phyloP scores from a whole-genome alignment of 1,284 basidiomycete species.

The Pascua sp. region DNA sequence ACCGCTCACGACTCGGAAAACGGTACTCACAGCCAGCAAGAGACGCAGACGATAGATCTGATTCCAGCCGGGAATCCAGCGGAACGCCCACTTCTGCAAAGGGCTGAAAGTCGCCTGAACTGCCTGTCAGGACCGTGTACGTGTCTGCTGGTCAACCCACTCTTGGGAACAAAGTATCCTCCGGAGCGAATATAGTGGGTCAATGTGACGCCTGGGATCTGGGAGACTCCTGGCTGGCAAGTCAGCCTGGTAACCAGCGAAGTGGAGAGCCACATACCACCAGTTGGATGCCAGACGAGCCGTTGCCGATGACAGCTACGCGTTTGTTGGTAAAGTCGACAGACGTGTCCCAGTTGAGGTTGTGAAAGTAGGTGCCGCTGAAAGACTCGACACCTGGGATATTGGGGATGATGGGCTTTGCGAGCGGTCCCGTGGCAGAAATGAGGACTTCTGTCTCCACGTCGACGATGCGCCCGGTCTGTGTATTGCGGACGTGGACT shows the following conservation, averaged over 20 bases:
- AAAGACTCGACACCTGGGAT: slow-evolving; percentile 39
- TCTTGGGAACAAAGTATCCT: slow-evolving; percentile 4
- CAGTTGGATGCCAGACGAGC: slow-evolving; percentile 8
- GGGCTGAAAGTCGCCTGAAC: background rate
- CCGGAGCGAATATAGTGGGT: slow-evolving; percentile 6
- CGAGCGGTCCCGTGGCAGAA: slow-evolving; percentile 27
- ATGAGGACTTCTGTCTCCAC: slow-evolving; percentile 26
- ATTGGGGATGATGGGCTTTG: slow-evolving; percentile 31
- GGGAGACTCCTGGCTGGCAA: background rate
- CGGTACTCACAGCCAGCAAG: background rate
- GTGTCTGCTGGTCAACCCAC: background rate
- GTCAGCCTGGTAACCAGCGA: slow-evolving; percentile 1
- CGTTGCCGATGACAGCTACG: slow-evolving; percentile 4
- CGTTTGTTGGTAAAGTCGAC: slow-evolving; percentile 2
- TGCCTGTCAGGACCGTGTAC: background rate
- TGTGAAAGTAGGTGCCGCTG: slow-evolving; percentile 42
- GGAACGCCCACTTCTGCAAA: background rate
- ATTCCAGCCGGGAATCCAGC: slow-evolving; percentile 1
- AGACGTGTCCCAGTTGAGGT: slow-evolving; percentile 34
- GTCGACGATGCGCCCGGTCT: background rate
- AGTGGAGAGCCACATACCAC: background rate
- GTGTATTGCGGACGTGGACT: slow-evolving; percentile 11
- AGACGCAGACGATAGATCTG: slow-evolving; percentile 1
- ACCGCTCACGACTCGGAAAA: too few relatives aligned
- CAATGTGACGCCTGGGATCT: background rate